Evolutionary conservation across 1,284 basidiomycete species (phyloP).

Genomic region (Ceratorhiza oryzae-sativae): DNA sequence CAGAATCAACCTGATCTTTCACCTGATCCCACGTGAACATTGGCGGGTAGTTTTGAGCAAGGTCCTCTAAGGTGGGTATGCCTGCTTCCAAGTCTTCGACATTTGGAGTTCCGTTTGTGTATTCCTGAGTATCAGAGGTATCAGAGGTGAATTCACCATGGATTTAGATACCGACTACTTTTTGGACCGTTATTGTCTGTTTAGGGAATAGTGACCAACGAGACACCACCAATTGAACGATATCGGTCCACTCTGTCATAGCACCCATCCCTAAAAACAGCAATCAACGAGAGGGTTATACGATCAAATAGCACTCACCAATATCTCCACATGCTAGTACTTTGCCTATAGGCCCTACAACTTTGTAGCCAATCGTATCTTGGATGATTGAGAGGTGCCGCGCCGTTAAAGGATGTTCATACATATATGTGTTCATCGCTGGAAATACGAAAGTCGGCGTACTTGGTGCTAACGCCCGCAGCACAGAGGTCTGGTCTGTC

Average conservation of each 20-base stretch:
- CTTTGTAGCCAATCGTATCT: conserved; percentile 78
- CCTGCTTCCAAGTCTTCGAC: conserved; percentile 51
- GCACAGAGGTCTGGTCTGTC: conserved; percentile 75
- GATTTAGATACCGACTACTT: background rate
- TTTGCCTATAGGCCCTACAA: conserved; percentile 88
- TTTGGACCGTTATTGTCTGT: background rate
- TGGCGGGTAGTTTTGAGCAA: conserved; percentile 70
- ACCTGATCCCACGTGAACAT: conserved; percentile 77
- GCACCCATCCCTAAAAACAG: conserved; percentile 74
- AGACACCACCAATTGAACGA: conserved; percentile 72
- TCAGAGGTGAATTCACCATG: background rate
- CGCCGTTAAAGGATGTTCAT: conserved; percentile 89
- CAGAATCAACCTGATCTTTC: conserved; percentile 77
- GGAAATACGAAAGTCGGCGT: conserved; percentile 92
- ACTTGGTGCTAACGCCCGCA: conserved; percentile 82
- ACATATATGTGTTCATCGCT: conserved; percentile 99
- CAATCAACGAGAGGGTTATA: background rate
- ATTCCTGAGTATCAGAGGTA: background rate
- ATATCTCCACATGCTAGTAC: conserved; percentile 90
- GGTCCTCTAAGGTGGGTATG: conserved; percentile 69
- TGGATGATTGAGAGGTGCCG: conserved; percentile 76
- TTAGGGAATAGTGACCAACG: conserved; percentile 33
- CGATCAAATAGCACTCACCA: conserved; percentile 59
- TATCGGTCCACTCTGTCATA: conserved; percentile 91
- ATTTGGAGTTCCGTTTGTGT: background rate